phyloP scores from a whole-genome alignment of 345 rosid species.

The Heritiera littoralis region DNA sequence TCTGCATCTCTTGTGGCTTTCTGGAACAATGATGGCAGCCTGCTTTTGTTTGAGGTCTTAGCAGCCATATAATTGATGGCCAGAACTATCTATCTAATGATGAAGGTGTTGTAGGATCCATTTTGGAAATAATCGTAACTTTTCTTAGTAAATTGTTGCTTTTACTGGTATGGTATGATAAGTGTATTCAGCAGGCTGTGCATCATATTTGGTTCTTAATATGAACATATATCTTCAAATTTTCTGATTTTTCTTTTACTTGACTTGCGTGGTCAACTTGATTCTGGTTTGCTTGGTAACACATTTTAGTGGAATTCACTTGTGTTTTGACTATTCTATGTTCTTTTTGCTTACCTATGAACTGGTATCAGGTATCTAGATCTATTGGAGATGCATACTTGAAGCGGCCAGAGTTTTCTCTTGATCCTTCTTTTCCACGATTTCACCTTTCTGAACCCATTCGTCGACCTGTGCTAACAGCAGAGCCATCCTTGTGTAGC shows the following conservation, averaged over 20 bases:
- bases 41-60: not conserved
- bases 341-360: not conserved
- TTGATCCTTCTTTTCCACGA: slow-evolving; percentile 76
- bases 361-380: slow-evolving; percentile 68
- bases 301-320: not conserved
- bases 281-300: not conserved
- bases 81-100: not conserved
- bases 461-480: slow-evolving; percentile 71
- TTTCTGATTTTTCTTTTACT: not conserved
- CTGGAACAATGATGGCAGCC: not conserved
- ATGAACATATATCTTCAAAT: not conserved
- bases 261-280: not conserved
- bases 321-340: not conserved
- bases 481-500: slow-evolving; percentile 64
- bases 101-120: not conserved
- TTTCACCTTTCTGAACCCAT: slow-evolving; percentile 74
- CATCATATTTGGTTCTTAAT: not conserved
- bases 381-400: slow-evolving; percentile 93
- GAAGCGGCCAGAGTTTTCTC: slow-evolving; percentile 79
- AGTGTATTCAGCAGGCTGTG: not conserved
- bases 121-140: not conserved
- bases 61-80: slow-evolving; percentile 11
- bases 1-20: not conserved
- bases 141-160: not conserved
- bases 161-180: not conserved